phyloP scores from a whole-genome alignment of 805 yeast genomes.

The Teunomyces gatunensis region DNA sequence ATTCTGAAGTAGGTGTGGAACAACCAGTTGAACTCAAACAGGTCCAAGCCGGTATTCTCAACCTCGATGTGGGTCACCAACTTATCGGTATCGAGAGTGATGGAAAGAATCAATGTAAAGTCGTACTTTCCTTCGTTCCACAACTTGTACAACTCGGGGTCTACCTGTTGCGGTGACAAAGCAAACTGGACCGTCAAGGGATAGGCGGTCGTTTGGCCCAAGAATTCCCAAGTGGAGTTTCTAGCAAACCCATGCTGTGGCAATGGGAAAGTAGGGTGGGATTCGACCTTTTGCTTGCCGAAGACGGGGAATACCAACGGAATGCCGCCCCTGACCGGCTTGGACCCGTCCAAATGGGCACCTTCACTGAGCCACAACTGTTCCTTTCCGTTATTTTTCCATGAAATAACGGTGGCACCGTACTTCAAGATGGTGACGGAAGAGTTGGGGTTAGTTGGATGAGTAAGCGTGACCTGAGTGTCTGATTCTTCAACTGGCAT shows the following conservation, averaged over 20 bases:
- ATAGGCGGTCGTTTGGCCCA: slow-evolving; percentile 72
- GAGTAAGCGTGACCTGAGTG: slow-evolving; percentile 57
- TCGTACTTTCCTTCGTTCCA: slow-evolving; percentile 60
- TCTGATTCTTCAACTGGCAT: slow-evolving; percentile 72
- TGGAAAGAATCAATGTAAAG: slow-evolving; percentile 47
- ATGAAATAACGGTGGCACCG: slow-evolving; percentile 87
- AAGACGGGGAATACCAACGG: slow-evolving; percentile 94
- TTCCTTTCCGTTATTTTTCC: slow-evolving; percentile 69
- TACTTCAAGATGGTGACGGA: slow-evolving; percentile 68
- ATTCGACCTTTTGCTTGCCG: slow-evolving; percentile 61
- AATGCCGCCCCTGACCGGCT: slow-evolving; percentile 96
- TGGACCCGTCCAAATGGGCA: slow-evolving; percentile 86
- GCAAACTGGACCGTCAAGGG: slow-evolving; percentile 84
- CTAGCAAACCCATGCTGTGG: slow-evolving; percentile 99
- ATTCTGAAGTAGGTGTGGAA: slow-evolving; percentile 87
- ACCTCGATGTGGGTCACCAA: slow-evolving; percentile 74
- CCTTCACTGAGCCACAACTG: slow-evolving; percentile 78
- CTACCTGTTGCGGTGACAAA: slow-evolving; percentile 79
- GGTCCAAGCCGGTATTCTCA: slow-evolving; percentile 59
- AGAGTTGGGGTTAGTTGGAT: slow-evolving; percentile 51
- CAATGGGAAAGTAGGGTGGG: slow-evolving; percentile 56
- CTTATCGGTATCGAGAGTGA: slow-evolving; percentile 48
- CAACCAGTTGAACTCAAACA: slow-evolving; percentile 87
- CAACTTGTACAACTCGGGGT: slow-evolving; percentile 51
- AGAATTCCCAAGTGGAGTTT: slow-evolving; percentile 85